Percentiles rank a stretch among this genome's conserved stretches.
Conservation (phyloP, 805 yeast species). For the Yueomyces sp. region DNA sequence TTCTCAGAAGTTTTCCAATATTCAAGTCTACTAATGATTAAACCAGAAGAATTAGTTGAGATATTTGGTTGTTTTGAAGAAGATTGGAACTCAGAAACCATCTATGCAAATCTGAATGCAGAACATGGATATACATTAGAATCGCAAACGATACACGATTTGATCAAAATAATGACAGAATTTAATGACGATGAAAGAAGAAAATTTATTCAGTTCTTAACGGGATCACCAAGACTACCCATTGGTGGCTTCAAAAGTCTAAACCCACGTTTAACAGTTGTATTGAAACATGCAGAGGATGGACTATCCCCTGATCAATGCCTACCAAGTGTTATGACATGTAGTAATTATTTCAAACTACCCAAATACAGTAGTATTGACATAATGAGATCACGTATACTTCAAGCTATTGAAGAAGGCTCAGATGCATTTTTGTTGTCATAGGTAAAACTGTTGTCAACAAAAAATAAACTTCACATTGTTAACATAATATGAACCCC, state of each 20-base stretch:
- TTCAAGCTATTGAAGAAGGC: constrained; percentile 75
- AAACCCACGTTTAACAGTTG: constrained; percentile 77
- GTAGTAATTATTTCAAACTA: constrained; percentile 85
- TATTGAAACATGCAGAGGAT: constrained; percentile 66
- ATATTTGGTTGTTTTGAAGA: constrained; percentile 71
- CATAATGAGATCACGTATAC: constrained; percentile 43
- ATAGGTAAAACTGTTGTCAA: constrained; percentile 12
- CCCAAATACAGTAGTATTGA: constrained; percentile 64
- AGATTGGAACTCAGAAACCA: constrained; percentile 67
- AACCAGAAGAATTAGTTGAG: constrained; percentile 58
- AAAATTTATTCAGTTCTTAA: constrained; percentile 68
- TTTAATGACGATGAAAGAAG: constrained; percentile 48
- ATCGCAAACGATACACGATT: constrained; percentile 44
- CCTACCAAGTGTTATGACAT: constrained; percentile 95
- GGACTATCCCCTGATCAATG: constrained; percentile 59
- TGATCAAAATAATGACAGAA: constrained; percentile 47
- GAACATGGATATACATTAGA: constrained; percentile 82
- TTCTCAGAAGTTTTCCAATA: constrained; percentile 77
- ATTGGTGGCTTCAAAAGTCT: constrained; percentile 83
- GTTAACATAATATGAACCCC: no score
- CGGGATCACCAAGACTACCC: constrained; percentile 89
- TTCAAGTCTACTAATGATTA: constrained; percentile 52
- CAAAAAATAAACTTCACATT: no score
- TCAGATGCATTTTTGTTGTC: constrained; percentile 78
- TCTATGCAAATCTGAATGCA: constrained; percentile 53